These are phyloP conservation scores for Dictyostelium purpureum DNA, from an alignment of 78 protist species.

Conservation along the genomic window DNA sequence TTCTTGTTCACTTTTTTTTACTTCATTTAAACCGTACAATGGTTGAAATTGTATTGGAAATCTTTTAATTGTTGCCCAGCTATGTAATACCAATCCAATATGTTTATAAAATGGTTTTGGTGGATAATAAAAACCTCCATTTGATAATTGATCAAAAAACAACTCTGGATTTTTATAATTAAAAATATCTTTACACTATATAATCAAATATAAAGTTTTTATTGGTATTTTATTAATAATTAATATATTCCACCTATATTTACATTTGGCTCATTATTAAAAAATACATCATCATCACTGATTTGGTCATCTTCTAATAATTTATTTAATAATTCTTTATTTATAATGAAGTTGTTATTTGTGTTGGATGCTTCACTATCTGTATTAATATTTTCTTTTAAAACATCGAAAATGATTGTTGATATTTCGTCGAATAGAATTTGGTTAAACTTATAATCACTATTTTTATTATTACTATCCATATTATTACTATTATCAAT, in stretches of 20 bases:
- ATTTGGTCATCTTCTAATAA: neutral
- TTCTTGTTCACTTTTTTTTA: slow-evolving; percentile 34
- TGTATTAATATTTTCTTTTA: neutral
- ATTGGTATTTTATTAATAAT: neutral
- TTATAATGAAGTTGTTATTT: neutral
- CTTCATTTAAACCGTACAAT: slow-evolving; percentile 48
- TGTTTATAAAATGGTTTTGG: slow-evolving; percentile 68
- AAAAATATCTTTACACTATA: neutral
- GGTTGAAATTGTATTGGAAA: slow-evolving; percentile 25
- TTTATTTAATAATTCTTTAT: neutral
- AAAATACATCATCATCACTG: neutral
- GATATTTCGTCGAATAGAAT: neutral
- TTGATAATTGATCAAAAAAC: neutral
- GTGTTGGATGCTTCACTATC: neutral
- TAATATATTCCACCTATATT: neutral
- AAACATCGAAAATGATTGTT: neutral
- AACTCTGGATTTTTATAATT: neutral
- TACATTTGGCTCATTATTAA: neutral
- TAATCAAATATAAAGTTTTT: neutral
- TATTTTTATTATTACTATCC: too few relatives aligned
- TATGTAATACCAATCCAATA: slow-evolving; percentile 2
- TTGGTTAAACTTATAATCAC: too few relatives aligned
- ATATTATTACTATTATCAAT: too few relatives aligned
- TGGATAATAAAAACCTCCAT: slow-evolving; percentile 25
- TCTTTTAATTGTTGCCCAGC: slow-evolving; percentile 13